A percentile compares a stretch with the other conserved stretches of the same genome.
phyloP scores from a whole-genome alignment of 257 asterid species.

The Nicotiana undulata region DNA sequence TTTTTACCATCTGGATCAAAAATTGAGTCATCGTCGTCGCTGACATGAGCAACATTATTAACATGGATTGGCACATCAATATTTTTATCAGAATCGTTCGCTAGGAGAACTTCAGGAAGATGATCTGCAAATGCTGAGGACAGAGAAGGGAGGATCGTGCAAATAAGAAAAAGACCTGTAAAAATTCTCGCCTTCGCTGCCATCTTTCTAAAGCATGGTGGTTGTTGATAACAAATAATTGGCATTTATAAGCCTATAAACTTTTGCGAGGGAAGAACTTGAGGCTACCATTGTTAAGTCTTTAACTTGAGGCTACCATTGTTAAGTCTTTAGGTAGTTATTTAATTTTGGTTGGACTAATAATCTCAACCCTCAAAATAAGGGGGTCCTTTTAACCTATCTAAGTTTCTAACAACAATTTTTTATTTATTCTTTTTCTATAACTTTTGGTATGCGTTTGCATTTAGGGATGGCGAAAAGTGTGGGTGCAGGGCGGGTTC shows the following conservation, averaged over 20 bases:
- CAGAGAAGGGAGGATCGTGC: slow-evolving; percentile 29
- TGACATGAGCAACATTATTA: not conserved
- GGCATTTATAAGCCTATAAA: slow-evolving; percentile 4
- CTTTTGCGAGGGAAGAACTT: slow-evolving; percentile 1
- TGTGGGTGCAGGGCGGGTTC: not conserved
- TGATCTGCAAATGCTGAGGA: slow-evolving; percentile 21
- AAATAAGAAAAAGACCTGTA: slow-evolving; percentile 23
- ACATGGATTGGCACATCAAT: not conserved
- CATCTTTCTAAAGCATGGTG: slow-evolving; percentile 14
- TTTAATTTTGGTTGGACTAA: not conserved
- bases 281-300: not conserved
- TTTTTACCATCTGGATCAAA: too few relatives aligned
- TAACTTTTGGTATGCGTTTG: not conserved
- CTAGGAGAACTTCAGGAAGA: not conserved
- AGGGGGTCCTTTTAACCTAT: not conserved
- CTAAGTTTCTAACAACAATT: not conserved
- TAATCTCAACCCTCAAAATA: not conserved
- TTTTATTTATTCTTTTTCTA: not conserved
- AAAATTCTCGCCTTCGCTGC: slow-evolving; percentile 32
- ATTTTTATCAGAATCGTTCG: not conserved
- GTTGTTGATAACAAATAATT: not conserved
- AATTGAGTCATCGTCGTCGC: not conserved
- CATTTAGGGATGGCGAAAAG: not conserved
- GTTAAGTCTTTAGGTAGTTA: not conserved
- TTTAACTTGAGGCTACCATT: not conserved